Conservation (phyloP, 75 land plant species). For the Cunninghamia lanceolata region DNA sequence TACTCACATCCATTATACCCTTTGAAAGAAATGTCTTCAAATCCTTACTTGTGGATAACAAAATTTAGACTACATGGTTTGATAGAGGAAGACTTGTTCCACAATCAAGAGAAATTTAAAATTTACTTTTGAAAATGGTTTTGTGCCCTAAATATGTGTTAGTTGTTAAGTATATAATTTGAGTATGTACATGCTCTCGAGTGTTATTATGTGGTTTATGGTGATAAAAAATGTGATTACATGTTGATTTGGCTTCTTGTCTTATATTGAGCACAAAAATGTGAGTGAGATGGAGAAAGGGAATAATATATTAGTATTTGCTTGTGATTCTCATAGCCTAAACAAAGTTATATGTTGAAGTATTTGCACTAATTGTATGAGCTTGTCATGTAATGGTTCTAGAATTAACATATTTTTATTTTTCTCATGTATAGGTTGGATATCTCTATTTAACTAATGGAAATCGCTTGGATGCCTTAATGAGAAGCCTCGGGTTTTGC, state of each 20-base stretch:
- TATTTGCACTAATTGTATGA: not conserved
- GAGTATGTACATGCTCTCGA: not conserved
- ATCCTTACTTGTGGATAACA: too few species aligned
- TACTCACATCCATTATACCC: too few species aligned
- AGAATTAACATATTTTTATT: conserved; percentile 18
- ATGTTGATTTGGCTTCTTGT: not conserved
- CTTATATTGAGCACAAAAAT: not conserved
- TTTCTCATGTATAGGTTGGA: conserved; percentile 51
- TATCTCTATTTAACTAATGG: conserved; percentile 81
- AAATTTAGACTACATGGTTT: too few species aligned
- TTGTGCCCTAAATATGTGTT: too few species aligned
- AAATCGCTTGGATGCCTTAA: conserved; percentile 73
- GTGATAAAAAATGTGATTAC: not conserved
- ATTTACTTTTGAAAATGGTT: too few species aligned
- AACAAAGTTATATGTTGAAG: not conserved
- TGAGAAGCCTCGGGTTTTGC: conserved; percentile 74
- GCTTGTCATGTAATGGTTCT: not conserved
- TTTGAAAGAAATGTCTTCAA: too few species aligned
- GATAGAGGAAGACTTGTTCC: too few species aligned
- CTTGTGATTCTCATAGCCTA: not conserved
- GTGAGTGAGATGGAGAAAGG: not conserved
- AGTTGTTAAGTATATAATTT: not conserved
- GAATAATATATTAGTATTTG: not conserved
- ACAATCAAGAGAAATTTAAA: too few species aligned
- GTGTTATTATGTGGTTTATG: not conserved